Evolutionary conservation across 2,329 filamentous ascomycete species (phyloP).

Genomic region (Colletotrichum phormii): DNA sequence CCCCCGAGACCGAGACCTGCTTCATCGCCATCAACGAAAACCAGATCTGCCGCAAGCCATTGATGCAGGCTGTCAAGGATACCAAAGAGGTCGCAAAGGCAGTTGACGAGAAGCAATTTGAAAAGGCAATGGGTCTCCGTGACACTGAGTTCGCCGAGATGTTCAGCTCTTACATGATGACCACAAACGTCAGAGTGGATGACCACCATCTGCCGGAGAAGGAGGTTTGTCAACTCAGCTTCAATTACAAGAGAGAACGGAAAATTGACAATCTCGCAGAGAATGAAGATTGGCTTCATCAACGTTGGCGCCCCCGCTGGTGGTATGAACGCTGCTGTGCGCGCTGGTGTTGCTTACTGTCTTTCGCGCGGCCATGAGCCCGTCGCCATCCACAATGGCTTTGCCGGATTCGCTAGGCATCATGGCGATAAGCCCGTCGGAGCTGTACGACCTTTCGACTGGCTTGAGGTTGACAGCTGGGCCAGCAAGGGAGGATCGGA

Average conservation of each 20-base stretch:
- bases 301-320: slow-evolving; percentile 96
- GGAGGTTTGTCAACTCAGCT: slow-evolving; percentile 65
- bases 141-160: slow-evolving; percentile 96
- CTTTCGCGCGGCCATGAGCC: slow-evolving; percentile 91
- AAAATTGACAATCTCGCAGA: slow-evolving; percentile 60
- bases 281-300: slow-evolving; percentile 94
- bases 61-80: slow-evolving; percentile 88
- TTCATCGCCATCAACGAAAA: slow-evolving; percentile 98
- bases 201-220: slow-evolving; percentile 73
- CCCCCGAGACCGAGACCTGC: slow-evolving; percentile 88
- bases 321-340: slow-evolving; percentile 97
- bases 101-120: slow-evolving; percentile 88
- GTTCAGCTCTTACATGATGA: slow-evolving; percentile 90
- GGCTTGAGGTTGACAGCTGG: slow-evolving; percentile 96
- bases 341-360: slow-evolving; percentile 94
- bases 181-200: slow-evolving; percentile 83
- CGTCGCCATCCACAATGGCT: slow-evolving; percentile 94
- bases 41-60: slow-evolving; percentile 90
- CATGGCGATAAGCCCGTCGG: slow-evolving; percentile 85
- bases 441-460: slow-evolving; percentile 86
- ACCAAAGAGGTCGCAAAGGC: slow-evolving; percentile 87
- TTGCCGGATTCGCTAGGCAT: slow-evolving; percentile 92
- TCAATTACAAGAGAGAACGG: neutral
- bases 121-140: slow-evolving; percentile 85
- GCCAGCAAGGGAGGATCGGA: slow-evolving; percentile 97